Conservation (phyloP, 768 basidiomycete species). For the Amanita jacksonii region DNA sequence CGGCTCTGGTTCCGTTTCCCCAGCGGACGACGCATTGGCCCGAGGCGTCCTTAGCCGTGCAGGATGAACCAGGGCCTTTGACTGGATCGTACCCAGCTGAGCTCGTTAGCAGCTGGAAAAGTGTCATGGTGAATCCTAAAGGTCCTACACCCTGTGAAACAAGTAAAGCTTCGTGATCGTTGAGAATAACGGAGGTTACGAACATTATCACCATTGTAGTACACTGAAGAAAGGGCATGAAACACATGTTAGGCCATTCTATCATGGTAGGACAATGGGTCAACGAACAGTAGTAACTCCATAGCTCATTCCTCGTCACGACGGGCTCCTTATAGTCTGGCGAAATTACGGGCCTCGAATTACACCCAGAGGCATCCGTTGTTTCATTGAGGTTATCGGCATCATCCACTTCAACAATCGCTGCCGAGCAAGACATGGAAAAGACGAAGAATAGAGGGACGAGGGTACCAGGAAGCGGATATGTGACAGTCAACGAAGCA, state of each 20-base stretch:
- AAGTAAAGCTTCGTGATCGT: constrained; percentile 1
- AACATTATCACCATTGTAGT: constrained; percentile 77
- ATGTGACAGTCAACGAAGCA: no score
- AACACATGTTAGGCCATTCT: not conserved
- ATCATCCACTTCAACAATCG: no score
- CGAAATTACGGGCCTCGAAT: no score
- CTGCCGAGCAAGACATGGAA: no score
- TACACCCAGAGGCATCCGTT: no score
- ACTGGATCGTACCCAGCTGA: constrained; percentile 69
- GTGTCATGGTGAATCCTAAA: constrained; percentile 56
- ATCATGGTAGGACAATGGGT: not conserved
- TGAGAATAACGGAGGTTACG: constrained; percentile 9
- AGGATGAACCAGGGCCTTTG: constrained; percentile 62
- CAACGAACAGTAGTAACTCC: constrained; percentile 78
- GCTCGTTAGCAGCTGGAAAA: constrained; percentile 64
- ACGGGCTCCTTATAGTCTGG: constrained; percentile 48
- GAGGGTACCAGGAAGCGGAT: no score
- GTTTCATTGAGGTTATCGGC: no score
- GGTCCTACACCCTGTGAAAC: constrained; percentile 55
- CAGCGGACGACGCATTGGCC: constrained; percentile 75
- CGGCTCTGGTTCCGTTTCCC: constrained; percentile 61
- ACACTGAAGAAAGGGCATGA: constrained; percentile 35
- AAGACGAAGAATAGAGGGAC: no score
- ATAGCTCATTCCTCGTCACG: constrained; percentile 65
- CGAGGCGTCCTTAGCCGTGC: constrained; percentile 43